Percentiles rank a stretch among this genome's conserved stretches.
These are phyloP conservation scores for Tanozyma kutaoensis DNA, from an alignment of 805 yeast species.

Conservation along the genomic window DNA sequence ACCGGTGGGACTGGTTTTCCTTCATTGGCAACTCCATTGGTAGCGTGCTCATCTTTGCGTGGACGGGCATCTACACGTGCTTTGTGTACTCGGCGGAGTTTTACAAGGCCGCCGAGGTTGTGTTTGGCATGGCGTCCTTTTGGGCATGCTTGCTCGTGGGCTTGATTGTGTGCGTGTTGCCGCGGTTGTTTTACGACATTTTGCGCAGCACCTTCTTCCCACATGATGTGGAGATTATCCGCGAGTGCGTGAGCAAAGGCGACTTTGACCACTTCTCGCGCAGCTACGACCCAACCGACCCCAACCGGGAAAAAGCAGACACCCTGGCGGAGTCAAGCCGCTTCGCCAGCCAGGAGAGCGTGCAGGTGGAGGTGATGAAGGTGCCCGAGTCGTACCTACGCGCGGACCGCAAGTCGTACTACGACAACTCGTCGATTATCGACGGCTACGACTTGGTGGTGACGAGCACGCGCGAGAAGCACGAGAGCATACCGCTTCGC, in stretches of 20 bases:
- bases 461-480: conserved; percentile 1
- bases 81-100: conserved; percentile 38
- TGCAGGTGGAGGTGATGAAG: too few relatives aligned
- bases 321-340: too few relatives aligned
- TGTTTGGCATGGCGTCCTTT: conserved; percentile 46
- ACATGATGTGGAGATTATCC: conserved; percentile 55
- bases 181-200: conserved; percentile 53
- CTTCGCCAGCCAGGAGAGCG: too few relatives aligned
- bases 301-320: too few relatives aligned
- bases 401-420: too few relatives aligned
- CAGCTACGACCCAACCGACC: conserved; percentile 73
- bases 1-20: conserved; percentile 75
- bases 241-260: conserved; percentile 59
- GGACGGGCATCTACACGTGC: conserved; percentile 77
- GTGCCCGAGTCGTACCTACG: too few relatives aligned
- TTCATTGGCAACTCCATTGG: conserved; percentile 42
- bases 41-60: conserved; percentile 45
- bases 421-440: conserved; percentile 18
- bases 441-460: conserved; percentile 14
- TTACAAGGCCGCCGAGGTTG: conserved; percentile 42
- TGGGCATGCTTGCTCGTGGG: conserved; percentile 65
- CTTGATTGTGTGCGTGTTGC: conserved; percentile 48
- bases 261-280: conserved; percentile 54
- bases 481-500: conserved; percentile 6
- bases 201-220: conserved; percentile 41